Evolutionary conservation across 2,329 filamentous ascomycete genomes (phyloP), one percentile per base, ranked within the genome.

Genomic region (Pestalotiopsis sp.): DNA sequence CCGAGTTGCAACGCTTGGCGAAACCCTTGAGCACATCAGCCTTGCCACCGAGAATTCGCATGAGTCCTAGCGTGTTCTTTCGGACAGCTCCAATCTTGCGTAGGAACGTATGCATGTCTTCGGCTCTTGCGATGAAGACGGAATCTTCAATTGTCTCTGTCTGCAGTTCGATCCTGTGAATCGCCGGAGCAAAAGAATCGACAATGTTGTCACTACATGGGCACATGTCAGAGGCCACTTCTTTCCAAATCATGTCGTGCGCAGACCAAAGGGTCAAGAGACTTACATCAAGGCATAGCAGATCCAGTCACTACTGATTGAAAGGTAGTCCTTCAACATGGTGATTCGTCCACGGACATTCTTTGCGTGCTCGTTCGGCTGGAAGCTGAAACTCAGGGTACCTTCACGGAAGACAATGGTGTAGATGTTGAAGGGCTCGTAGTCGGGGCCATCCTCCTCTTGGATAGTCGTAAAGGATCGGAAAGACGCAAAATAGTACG

Each of bases 401-500:
- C 96, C 96, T 81, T 98, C 94, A 20, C 95, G 93, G 84, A 98
- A 98, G 27, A 99, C 96, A 64, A 99, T 90, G 70, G 97, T 96
- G 78, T 98, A 99, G 66, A 97, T 92, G 79, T 98, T 97, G 83
- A 97, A 94, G 0, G 96, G 95, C 76, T 97, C 94, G 76, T 97
- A 92, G 77, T 97, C 97, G 68, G 93, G 89, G 64, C 91, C 91
- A 41, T 91, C 88, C 74, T 93, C 91, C 73, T 97, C 92, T 72
- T 93, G 85, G 67, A 95, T 92, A 11, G 88, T 82, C 74, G 90
- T 92, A 84, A 98, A 99, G 1, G 95, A 97, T 66, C 95, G 91
- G 87, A 98, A 99, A 80, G 93, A 97, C 64, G 97, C 93, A 80
- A 99, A 98, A 82, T 99, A 99, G 83, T 99, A 99, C 57, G 94